Conservation (phyloP, 768 basidiomycete genomes). For the Leucocoprinus sp. region DNA sequence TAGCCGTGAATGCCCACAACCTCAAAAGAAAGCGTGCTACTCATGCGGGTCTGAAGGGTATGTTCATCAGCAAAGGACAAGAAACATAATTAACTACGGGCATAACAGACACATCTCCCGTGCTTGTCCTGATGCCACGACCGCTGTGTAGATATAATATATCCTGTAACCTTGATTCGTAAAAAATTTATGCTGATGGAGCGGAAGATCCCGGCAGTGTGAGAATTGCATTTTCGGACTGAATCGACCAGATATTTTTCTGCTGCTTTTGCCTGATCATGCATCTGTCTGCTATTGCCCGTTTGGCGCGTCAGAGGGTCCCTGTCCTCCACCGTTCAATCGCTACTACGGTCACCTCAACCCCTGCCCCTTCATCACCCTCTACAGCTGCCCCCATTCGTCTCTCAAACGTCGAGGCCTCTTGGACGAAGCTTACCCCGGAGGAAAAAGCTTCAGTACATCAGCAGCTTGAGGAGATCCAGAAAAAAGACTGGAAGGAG, state of each 20-base stretch:
- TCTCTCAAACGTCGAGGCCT: constrained; percentile 87
- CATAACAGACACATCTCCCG: constrained; percentile 65
- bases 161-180: too few relatives aligned
- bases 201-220: constrained; percentile 5
- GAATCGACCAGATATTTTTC: constrained; percentile 6
- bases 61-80: constrained; percentile 18
- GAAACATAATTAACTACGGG: neutral
- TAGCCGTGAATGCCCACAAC: constrained; percentile 75
- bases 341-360: constrained; percentile 42
- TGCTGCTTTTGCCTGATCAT: constrained; percentile 10
- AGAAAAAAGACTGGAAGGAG: constrained; percentile 94
- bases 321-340: constrained; percentile 29
- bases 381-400: constrained; percentile 44
- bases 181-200: neutral
- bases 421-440: constrained; percentile 66
- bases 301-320: constrained; percentile 40
- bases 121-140: constrained; percentile 56
- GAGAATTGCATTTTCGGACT: neutral
- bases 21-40: constrained; percentile 79
- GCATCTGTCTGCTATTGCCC: constrained; percentile 46
- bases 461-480: constrained; percentile 82
- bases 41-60: constrained; percentile 75
- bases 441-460: constrained; percentile 75
- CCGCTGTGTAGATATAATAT: constrained; percentile 14
- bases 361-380: constrained; percentile 30